Evolutionary conservation across 768 basidiomycete genomes (phyloP).

Genomic region (Lentinula aciculospora): DNA sequence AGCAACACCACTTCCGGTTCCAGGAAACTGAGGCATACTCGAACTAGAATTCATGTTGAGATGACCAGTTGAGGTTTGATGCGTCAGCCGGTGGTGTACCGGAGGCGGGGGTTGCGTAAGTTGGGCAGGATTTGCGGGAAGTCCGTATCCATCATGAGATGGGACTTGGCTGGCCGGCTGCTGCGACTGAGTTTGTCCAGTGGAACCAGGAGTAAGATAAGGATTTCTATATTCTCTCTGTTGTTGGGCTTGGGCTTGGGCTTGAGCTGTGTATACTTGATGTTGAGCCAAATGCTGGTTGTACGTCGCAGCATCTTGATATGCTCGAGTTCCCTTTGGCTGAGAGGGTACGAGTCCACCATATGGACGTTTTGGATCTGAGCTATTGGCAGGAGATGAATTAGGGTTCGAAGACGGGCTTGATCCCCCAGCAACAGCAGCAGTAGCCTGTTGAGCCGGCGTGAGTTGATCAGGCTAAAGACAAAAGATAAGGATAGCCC

Average conservation of each 20-base stretch:
- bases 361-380: constrained; percentile 84
- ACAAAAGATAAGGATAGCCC: background rate
- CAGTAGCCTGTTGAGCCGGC: constrained; percentile 16
- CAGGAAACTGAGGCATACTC: constrained; percentile 35
- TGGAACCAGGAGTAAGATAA: constrained; percentile 56
- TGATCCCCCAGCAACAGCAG: background rate
- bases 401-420: constrained; percentile 16
- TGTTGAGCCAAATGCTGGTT: constrained; percentile 94
- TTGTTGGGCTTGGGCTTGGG: constrained; percentile 70
- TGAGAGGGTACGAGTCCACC: constrained; percentile 91
- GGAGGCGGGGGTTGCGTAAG: constrained; percentile 25
- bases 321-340: constrained; percentile 78
- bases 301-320: constrained; percentile 89
- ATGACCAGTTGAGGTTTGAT: constrained; percentile 43
- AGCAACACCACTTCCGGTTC: constrained; percentile 30
- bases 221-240: constrained; percentile 64
- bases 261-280: constrained; percentile 87
- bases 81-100: constrained; percentile 35
- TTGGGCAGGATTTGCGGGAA: constrained; percentile 26
- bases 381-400: constrained; percentile 19
- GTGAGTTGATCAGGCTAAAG: constrained; percentile 47
- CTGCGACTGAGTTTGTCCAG: constrained; percentile 23
- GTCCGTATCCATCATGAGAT: constrained; percentile 20
- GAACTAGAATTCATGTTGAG: constrained; percentile 17
- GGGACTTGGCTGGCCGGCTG: constrained; percentile 19